phyloP scores from a whole-genome alignment of 148 eudicot species.

The Bassia scoparia region DNA sequence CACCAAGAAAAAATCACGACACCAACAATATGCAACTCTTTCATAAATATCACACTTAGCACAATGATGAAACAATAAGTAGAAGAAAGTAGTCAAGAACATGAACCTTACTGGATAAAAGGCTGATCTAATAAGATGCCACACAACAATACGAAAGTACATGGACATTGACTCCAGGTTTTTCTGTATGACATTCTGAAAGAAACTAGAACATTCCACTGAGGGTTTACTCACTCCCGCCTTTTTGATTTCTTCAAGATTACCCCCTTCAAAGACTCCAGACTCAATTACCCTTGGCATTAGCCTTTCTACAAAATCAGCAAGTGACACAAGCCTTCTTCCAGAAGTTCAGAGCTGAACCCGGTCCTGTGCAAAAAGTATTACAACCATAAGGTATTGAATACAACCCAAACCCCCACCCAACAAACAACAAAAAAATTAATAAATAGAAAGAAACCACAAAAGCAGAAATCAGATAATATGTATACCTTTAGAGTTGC shows the following conservation, averaged over 20 bases:
- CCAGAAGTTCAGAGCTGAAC: conserved; percentile 50
- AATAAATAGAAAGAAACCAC: no score
- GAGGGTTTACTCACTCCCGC: conserved; percentile 70
- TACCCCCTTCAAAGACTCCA: conserved; percentile 79
- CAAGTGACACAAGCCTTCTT: conserved; percentile 60
- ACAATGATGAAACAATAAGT: not conserved
- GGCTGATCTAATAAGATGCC: conserved; percentile 74
- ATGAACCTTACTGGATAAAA: conserved; percentile 61
- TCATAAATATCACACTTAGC: not conserved
- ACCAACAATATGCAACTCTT: not conserved
- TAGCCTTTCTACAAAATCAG: conserved; percentile 80
- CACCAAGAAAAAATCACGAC: not conserved
- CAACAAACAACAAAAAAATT: no score
- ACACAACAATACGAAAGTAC: conserved; percentile 94
- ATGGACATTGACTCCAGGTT: conserved; percentile 65
- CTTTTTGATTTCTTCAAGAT: conserved; percentile 71
- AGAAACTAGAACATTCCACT: conserved; percentile 75
- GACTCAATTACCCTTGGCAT: conserved; percentile 73
- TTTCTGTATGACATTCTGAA: conserved; percentile 48
- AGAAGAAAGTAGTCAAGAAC: conserved; percentile 7
- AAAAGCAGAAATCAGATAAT: not conserved
- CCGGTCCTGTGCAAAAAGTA: conserved; percentile 52
- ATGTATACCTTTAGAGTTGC: conserved; percentile 45
- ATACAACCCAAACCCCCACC: not conserved
- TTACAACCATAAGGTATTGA: no score